These are phyloP conservation scores for Suhomyces faveliae DNA, from an alignment of 805 yeast species.

Conservation along the genomic window DNA sequence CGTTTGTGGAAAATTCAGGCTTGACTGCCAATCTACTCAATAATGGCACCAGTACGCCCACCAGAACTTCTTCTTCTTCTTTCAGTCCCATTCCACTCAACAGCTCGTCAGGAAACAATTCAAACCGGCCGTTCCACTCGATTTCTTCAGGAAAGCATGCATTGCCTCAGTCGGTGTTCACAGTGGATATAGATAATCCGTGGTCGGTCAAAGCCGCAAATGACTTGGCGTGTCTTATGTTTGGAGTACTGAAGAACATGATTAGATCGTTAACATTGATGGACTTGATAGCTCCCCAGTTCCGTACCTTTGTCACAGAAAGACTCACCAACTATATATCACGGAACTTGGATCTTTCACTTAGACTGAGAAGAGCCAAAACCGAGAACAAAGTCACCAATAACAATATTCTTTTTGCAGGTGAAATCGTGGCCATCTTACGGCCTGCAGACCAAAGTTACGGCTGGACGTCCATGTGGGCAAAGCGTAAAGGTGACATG, in stretches of 20 bases:
- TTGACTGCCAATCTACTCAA: slow-evolving; percentile 23
- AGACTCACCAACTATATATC: slow-evolving; percentile 39
- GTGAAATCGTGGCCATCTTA: slow-evolving; percentile 79
- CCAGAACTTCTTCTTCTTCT: slow-evolving; percentile 2
- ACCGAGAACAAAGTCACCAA: slow-evolving; percentile 15
- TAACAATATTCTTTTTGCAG: slow-evolving; percentile 63
- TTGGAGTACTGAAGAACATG: slow-evolving; percentile 71
- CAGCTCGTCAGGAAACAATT: slow-evolving; percentile 9
- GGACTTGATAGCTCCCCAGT: slow-evolving; percentile 77
- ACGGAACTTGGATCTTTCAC: slow-evolving; percentile 14
- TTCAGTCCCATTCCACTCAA: slow-evolving; percentile 13
- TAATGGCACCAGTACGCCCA: slow-evolving; percentile 18
- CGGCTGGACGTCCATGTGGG: slow-evolving; percentile 92
- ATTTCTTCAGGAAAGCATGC: slow-evolving; percentile 68
- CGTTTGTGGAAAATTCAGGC: slow-evolving; percentile 48
- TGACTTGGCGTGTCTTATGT: slow-evolving; percentile 83
- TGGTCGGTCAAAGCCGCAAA: slow-evolving; percentile 83
- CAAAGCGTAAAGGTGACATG: slow-evolving; percentile 66
- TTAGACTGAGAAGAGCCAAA: slow-evolving; percentile 14
- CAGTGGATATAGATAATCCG: slow-evolving; percentile 71
- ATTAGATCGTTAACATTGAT: slow-evolving; percentile 62
- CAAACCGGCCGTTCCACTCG: slow-evolving; percentile 56
- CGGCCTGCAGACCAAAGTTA: slow-evolving; percentile 59
- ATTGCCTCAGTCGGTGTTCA: slow-evolving; percentile 80
- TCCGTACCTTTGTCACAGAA: slow-evolving; percentile 65